Evolutionary conservation across 257 asterid species (phyloP).

Genomic region (Nicotiana benthamiana): DNA sequence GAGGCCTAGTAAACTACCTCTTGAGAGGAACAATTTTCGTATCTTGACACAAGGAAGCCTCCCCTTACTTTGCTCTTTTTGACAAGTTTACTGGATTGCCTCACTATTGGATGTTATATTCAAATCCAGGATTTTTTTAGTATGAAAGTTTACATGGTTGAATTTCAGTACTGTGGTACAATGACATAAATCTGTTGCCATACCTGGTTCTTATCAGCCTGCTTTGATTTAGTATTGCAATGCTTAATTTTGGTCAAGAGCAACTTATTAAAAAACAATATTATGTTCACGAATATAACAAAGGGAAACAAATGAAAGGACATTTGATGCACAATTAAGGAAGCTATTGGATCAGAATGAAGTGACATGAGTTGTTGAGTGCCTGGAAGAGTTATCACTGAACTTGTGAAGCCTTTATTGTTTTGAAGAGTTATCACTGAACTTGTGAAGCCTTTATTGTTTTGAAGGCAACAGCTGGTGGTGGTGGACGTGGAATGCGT

Average conservation of each 20-base stretch:
- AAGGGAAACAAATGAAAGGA: not conserved
- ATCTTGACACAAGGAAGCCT: not conserved
- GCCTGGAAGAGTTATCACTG: not conserved
- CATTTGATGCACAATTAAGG: not conserved
- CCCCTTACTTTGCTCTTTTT: not conserved
- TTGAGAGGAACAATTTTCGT: not conserved
- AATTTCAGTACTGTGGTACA: not conserved
- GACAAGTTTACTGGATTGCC: not conserved
- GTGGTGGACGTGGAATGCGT: conserved; percentile 99
- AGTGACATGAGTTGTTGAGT: not conserved
- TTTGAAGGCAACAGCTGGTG: conserved; percentile 97
- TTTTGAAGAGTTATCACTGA: conserved; percentile 29
- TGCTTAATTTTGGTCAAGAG: not conserved
- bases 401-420: conserved; percentile 11
- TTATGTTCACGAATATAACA: not conserved
- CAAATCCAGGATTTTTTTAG: not conserved
- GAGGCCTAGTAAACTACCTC: not conserved
- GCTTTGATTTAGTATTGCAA: not conserved
- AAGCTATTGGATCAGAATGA: not conserved
- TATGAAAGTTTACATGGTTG: not conserved
- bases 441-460: conserved; percentile 12
- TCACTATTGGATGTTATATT: not conserved
- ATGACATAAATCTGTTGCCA: not conserved
- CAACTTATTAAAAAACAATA: too few relatives aligned
- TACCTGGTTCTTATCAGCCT: not conserved